Evolutionary conservation across 148 eudicot genomes (phyloP), one percentile per base, ranked within the genome.

Genomic region (Chenopodium suecicum): DNA sequence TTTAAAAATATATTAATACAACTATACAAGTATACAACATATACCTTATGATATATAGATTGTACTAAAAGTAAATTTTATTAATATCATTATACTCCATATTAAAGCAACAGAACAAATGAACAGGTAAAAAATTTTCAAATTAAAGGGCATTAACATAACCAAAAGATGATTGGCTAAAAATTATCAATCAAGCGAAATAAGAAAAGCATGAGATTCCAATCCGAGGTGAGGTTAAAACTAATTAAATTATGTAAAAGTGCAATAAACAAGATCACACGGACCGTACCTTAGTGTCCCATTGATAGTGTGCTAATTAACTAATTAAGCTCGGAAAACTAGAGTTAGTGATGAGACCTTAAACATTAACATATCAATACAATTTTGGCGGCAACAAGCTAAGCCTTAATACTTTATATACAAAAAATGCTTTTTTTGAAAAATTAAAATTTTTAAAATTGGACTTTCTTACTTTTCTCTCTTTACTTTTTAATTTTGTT

Each of bases 241-340:
- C 14, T 2, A 13, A 50, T 50, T 10, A 50, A 73, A 50, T 72
- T 68, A 67, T 27, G 44, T 27, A 16, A 47, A 25, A 31, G 77
- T 2, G 22, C 6, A 52, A 34, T 29, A 31, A 69, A 50, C 74
- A 78, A 69, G 7, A 62, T 62, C 81, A 79, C 83, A 67, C 52
- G 79, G 54, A 67, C 67, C 37, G 50, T 70, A 70, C 25, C 74
- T 10, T 4, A 47, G 4, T 74, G 73, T 50, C 78, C 73, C 50
- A 65, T 29, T 20, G 19, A 58, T 65, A 19, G 50, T 54, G 32
- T 74, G 77, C 52, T 62, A 29, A 67, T 62, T 10, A 66, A 74
- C 65, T 62, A 29, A 67, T 62, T 10, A 66, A 74, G 31, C 41
- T 32, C 62, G 31, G 62, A 69, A 69, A 79, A 20, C 29, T 29